Conservation (phyloP, 495 filamentous ascomycete species). For the Cladorrhinum samala region DNA sequence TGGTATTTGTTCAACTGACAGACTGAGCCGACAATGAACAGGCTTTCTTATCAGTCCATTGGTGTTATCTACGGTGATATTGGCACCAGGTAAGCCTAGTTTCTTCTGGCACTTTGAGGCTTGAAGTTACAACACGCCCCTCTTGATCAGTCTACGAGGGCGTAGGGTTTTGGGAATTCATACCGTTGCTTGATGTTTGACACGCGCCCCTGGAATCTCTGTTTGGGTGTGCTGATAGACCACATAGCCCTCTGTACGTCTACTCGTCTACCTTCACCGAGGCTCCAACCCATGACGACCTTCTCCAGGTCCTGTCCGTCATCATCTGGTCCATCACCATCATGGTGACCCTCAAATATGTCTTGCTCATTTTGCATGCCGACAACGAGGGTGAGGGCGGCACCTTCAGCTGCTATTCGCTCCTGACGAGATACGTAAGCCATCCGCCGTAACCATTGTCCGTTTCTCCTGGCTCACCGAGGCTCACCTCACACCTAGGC, state of each 20-base stretch:
- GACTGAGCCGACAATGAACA: background rate
- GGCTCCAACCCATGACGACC: slow-evolving; percentile 53
- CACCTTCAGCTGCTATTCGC: slow-evolving; percentile 37
- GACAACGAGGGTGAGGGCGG: slow-evolving; percentile 76
- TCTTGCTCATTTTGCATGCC: slow-evolving; percentile 61
- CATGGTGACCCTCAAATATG: slow-evolving; percentile 70
- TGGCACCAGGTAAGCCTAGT: slow-evolving; percentile 44
- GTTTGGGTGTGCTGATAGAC: background rate
- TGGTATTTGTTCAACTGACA: background rate
- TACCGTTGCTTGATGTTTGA: too few species aligned
- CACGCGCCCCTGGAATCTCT: too few species aligned
- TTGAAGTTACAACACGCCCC: too few species aligned
- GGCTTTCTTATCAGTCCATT: slow-evolving; percentile 45
- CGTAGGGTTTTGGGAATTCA: too few species aligned
- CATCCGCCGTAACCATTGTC: background rate
- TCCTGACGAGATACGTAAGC: slow-evolving; percentile 34
- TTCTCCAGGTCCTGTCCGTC: slow-evolving; percentile 64
- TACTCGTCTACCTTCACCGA: slow-evolving; percentile 62
- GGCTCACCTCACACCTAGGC: background rate
- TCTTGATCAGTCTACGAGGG: too few species aligned
- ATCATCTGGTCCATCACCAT: slow-evolving; percentile 68
- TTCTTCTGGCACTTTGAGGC: background rate
- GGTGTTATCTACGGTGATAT: slow-evolving; percentile 75
- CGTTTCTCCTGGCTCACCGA: background rate
- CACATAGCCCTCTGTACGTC: slow-evolving; percentile 54